phyloP scores from a whole-genome alignment of 1,284 basidiomycete genomes.

The Singerocomus inundabilis region DNA sequence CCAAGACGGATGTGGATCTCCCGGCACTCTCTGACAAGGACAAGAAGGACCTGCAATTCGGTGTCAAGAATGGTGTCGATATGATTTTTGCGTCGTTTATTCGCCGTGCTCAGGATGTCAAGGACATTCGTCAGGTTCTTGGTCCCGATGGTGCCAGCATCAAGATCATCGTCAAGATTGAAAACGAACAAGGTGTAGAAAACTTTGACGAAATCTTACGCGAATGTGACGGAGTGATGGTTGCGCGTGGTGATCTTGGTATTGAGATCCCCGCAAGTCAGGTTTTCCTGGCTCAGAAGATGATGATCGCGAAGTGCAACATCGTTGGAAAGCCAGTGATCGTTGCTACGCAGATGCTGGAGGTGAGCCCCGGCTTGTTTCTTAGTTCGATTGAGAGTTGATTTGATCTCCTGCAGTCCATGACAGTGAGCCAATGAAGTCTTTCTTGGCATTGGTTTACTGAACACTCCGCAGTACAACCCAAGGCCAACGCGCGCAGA shows the following conservation, averaged over 20 bases:
- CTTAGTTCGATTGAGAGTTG: constrained; percentile 6
- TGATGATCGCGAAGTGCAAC: constrained; percentile 99
- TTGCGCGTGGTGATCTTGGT: constrained; percentile 96
- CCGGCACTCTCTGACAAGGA: constrained; percentile 98
- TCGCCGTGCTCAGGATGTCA: constrained; percentile 88
- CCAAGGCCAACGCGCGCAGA: constrained; percentile 96
- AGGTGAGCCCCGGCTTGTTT: constrained; percentile 52
- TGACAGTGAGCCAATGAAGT: constrained; percentile 66
- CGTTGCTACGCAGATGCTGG: constrained; percentile 99
- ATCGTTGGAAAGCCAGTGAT: constrained; percentile 96
- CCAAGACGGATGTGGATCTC: constrained; percentile 97
- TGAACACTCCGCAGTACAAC: constrained; percentile 69
- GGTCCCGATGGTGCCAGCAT: constrained; percentile 90
- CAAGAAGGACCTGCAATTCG: constrained; percentile 92
- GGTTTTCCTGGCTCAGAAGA: constrained; percentile 98
- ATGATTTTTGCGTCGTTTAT: constrained; percentile 99
- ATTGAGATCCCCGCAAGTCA: constrained; percentile 98
- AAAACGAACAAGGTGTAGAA: constrained; percentile 95
- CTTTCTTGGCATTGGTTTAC: constrained; percentile 1
- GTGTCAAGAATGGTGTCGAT: constrained; percentile 97
- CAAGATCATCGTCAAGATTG: constrained; percentile 99
- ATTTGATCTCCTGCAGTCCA: constrained; percentile 57
- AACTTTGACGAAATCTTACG: constrained; percentile 97
- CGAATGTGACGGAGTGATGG: constrained; percentile 97
- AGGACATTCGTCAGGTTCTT: constrained; percentile 86